Evolutionary conservation across 2,329 filamentous ascomycete genomes (phyloP), one percentile per base, ranked within the genome.

Genomic region (Pseudocercospora musae): DNA sequence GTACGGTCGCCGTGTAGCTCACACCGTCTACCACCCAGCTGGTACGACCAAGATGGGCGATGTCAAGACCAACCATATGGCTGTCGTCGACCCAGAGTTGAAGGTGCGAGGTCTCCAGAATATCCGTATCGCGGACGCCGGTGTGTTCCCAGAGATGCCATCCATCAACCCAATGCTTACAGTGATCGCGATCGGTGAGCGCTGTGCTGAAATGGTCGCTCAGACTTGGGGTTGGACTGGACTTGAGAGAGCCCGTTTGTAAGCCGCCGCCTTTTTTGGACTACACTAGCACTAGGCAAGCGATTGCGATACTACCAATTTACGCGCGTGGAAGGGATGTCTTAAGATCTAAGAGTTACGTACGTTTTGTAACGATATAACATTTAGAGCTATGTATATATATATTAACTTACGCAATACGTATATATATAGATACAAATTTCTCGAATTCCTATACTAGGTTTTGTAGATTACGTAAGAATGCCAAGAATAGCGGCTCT

Each of bases 1-100:
- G 78, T 96, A 96, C 76, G 92, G 89, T 37, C 85, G 92, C 52
- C 85, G 87, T 50, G 92, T 85, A 4, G 91, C 91, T 4, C 92
- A 96, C 77, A 96, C 92, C 1, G 91, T 96, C 29, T 96, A 96
- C 78, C 92, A 96, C 77, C 92, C 92, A 0, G 89, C 90, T 11
- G 92, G 92, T 57, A 96, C 92, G 18, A 95, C 91, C 59, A 92
- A 92, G 82, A 96, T 96, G 92, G 91, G 91, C 33, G 87, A 93
- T 72, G 78, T 89, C 4, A 76, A 75, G 60, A 84, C 80, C 58
- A 90, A 96, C 74, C 78, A 84, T 55, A 78, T 88, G 75, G 91
- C 91, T 4, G 92, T 96, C 20, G 92, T 96, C n/a, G 89, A 95
- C 73, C 82, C 84, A 25, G 81, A 88, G 73, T 78, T 96, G 65